phyloP scores from a whole-genome alignment of 164 flowering plant genomes.

The Vitis cinerea region DNA sequence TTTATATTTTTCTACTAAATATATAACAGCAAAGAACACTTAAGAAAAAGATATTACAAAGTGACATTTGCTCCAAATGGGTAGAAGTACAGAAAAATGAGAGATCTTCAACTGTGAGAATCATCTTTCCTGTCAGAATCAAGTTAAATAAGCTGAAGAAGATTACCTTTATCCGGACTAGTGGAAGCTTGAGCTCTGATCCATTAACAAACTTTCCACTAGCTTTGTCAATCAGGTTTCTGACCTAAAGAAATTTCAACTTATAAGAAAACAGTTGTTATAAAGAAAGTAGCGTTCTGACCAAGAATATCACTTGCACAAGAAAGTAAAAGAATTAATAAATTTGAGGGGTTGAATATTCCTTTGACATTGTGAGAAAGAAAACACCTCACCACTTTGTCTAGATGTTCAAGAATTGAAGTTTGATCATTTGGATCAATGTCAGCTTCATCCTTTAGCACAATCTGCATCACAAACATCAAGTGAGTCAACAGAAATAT shows the following conservation, averaged over 20 bases:
- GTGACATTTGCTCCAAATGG: no score
- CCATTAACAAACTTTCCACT: conserved; percentile 34
- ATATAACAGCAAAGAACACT: no score
- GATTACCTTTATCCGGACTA: conserved; percentile 79
- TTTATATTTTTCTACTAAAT: no score
- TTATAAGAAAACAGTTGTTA: conserved; percentile 15
- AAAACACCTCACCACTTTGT: conserved; percentile 64
- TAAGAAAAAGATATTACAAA: neutral
- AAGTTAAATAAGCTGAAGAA: neutral
- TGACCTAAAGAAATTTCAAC: conserved; percentile 51
- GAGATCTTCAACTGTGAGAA: no score
- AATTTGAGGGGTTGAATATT: neutral
- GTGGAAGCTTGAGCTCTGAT: conserved; percentile 78
- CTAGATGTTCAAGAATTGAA: conserved; percentile 90
- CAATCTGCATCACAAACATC: conserved; percentile 49
- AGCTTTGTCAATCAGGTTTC: conserved; percentile 69
- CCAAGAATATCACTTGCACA: conserved; percentile 6
- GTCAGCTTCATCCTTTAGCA: conserved; percentile 82
- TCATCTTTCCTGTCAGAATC: no score
- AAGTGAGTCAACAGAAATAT: neutral
- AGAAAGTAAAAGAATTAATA: neutral
- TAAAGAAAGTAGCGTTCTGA: neutral
- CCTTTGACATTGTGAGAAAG: neutral
- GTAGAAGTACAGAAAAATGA: no score
- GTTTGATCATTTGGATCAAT: conserved; percentile 88